Evolutionary conservation across 257 asterid genomes (phyloP).

Genomic region (Penstemon davidsonii): DNA sequence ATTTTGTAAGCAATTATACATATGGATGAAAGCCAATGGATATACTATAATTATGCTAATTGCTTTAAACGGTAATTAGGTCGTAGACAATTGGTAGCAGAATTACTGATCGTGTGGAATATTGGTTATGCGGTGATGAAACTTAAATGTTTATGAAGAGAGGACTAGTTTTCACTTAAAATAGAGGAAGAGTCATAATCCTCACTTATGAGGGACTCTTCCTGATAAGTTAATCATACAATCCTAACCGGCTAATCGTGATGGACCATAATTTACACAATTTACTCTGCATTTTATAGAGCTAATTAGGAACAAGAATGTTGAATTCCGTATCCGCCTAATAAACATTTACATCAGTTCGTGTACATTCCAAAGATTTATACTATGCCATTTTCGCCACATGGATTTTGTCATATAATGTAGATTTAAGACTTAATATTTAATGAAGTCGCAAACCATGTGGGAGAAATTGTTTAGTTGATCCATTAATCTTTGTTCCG

Average conservation of each 20-base stretch:
- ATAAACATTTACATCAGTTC: not conserved
- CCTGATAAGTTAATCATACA: too few species aligned
- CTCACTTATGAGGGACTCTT: too few species aligned
- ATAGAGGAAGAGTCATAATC: too few species aligned
- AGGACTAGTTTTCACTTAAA: too few species aligned
- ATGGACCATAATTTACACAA: not conserved
- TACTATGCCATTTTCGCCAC: not conserved
- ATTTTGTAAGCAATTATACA: conserved; percentile 7
- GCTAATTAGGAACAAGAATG: not conserved
- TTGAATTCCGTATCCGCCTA: not conserved
- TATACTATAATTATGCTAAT: not conserved
- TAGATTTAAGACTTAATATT: not conserved
- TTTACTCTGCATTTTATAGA: not conserved
- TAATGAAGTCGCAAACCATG: conserved; percentile 7
- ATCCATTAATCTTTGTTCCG: conserved; percentile 28
- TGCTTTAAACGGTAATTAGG: not conserved
- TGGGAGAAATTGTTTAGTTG: conserved; percentile 5
- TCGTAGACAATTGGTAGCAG: not conserved
- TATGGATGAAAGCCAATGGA: too few species aligned
- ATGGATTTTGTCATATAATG: not conserved
- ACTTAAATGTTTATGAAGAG: too few species aligned
- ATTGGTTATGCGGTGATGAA: too few species aligned
- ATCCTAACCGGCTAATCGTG: too few species aligned
- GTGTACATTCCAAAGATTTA: not conserved
- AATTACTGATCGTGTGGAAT: not conserved